Conservation (phyloP, 257 asterid genomes). For the Solanum bukasovii region DNA sequence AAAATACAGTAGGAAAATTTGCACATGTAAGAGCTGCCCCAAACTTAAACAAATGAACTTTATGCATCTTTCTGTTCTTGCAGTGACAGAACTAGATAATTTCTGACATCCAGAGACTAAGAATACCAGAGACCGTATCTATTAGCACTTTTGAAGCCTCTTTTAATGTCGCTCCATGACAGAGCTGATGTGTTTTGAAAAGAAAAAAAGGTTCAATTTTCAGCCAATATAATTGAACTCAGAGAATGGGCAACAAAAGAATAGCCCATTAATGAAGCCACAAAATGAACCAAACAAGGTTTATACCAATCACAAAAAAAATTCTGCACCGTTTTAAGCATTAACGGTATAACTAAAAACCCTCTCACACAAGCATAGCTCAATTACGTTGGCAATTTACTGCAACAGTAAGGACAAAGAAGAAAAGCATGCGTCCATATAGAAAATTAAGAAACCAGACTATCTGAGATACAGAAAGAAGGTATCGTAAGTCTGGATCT, state of each 20-base stretch:
- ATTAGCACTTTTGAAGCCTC: neutral
- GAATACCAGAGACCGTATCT: neutral
- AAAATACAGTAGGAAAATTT: neutral
- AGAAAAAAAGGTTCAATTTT: neutral
- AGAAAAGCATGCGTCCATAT: neutral
- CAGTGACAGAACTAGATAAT: neutral
- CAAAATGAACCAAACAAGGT: neutral
- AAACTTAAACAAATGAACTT: neutral
- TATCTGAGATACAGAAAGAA: neutral
- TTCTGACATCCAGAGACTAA: neutral
- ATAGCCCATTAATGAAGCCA: neutral
- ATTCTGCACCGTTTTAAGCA: neutral
- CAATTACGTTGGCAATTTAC: neutral
- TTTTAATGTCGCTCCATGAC: neutral
- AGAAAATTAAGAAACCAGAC: neutral
- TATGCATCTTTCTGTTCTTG: conserved; percentile 17
- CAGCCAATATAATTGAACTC: neutral
- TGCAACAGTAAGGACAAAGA: neutral
- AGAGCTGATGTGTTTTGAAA: neutral
- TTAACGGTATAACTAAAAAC: neutral
- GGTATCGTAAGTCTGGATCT: neutral
- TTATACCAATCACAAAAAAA: neutral
- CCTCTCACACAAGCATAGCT: neutral
- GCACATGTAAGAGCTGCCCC: neutral
- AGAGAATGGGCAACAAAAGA: neutral